Evolutionary conservation across 2,329 filamentous ascomycete species (phyloP), one percentile per base, ranked within the genome.

Genomic region (Diaporthe sp.): DNA sequence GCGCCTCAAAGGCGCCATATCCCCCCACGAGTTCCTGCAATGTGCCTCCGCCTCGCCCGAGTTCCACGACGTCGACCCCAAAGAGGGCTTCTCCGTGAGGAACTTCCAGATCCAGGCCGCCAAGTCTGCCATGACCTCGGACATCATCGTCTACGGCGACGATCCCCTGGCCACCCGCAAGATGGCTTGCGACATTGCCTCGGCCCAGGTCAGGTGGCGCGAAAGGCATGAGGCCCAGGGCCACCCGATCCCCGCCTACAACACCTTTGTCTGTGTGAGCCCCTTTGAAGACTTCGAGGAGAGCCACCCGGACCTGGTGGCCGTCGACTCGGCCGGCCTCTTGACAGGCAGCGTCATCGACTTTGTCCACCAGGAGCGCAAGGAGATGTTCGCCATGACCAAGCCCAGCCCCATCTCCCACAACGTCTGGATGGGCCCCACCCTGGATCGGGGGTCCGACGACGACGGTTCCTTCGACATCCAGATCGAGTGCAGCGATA

Each of bases 91-190:
- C 81, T 98, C 95, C 6, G 96, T 98, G 57, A 92, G 97, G 60
- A 98, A 98, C 82, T 99, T 99, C 81, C 96, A 98, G 79, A 98
- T 98, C 52, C 97, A 99, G 83, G 90, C 94, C 0, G 94, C 94
- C 74, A 99, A 99, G 83, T 87, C 94, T 77, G 96, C 96, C 72
- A 91, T 94, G 77, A 90, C 97, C 12, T 98, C 96, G 0, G 97
- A 99, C 82, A 95, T 99, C 77, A 89, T 99, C 54, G 90, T 99
- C 1, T 99, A 99, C 81, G 95, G 95, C 17, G 93, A 96, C 72
- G 90, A 95, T 77, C 85, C 87, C 50, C 88, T 87, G 2, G 84
- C 89, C 35, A 89, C 90, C 60, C 88, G 90, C 71, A 92, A 92
- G 73, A 85, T 97, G 30, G 90, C 82, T 79, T 94, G 84, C 88